These are phyloP conservation scores for Ascochyta lentis DNA, from an alignment of 2,329 filamentous ascomycete genomes.

Conservation along the genomic window DNA sequence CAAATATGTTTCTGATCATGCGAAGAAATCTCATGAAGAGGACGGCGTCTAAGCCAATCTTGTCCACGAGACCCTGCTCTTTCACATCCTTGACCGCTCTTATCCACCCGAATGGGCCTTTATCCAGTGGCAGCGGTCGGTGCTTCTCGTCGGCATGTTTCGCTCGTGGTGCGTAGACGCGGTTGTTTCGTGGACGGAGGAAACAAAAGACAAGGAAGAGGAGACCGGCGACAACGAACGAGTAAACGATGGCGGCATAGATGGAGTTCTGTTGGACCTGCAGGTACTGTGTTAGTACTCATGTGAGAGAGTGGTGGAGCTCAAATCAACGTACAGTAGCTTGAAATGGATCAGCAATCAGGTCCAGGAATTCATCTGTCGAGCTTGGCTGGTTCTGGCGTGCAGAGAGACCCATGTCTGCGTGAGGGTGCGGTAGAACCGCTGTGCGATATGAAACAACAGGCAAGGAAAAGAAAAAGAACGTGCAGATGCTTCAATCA, in stretches of 20 bases:
- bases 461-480: slow-evolving; percentile 4
- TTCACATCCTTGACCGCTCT: slow-evolving; percentile 75
- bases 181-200: slow-evolving; percentile 84
- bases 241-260: slow-evolving; percentile 80
- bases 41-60: slow-evolving; percentile 88
- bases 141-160: slow-evolving; percentile 93
- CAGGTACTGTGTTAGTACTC: slow-evolving; percentile 1
- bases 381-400: slow-evolving; percentile 23
- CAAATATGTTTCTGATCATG: slow-evolving; percentile 91
- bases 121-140: slow-evolving; percentile 82
- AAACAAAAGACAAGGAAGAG: slow-evolving; percentile 86
- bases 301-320: neutral
- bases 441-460: slow-evolving; percentile 7
- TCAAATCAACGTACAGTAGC: slow-evolving; percentile 30
- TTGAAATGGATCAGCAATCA: slow-evolving; percentile 52
- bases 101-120: slow-evolving; percentile 87
- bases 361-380: slow-evolving; percentile 47
- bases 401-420: slow-evolving; percentile 22
- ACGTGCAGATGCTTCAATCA: neutral
- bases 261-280: slow-evolving; percentile 70
- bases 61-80: slow-evolving; percentile 78
- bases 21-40: slow-evolving; percentile 85
- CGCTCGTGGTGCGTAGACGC: slow-evolving; percentile 91
- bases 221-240: slow-evolving; percentile 74
- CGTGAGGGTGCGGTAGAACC: slow-evolving; percentile 12